Base-by-base conservation (phyloP, 129 eudicot genomes). In the Scalesia atractyloides region DNA sequence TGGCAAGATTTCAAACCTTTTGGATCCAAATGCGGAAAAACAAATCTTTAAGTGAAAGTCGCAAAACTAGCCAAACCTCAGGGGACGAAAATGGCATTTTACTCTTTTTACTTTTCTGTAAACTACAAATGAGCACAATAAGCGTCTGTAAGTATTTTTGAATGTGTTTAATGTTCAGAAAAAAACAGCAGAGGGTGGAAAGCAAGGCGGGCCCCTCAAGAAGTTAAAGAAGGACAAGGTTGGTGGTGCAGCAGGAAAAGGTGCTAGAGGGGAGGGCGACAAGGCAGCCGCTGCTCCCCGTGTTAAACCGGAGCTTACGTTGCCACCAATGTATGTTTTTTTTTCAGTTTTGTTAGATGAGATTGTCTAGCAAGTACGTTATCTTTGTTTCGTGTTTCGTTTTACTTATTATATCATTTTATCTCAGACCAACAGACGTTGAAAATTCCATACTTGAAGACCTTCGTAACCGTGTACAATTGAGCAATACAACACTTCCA, bases 381-480 rank as follows among this genome's bases (percentile, higher is more conserved):
- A 10, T 44, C 44, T 49, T 36, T 58, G 9, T 49, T 58, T 14
- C 16, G 9, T 69, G 5, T 69, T 77, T 48, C 34, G 9, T 68
- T 4, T 63, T 4, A 63, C 39, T 48, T 69, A 53, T 17, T 71
- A n/a, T 13, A n/a, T 15, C 41, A 17, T 43, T 41, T 0, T 61
- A 16, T 73, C 34, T 43, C 77, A 92, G 98, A 84, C 85, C 99
- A 36, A 61, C 76, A 48, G 99, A 90, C 81, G 97, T 94, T 58
- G 99, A 94, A 66, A 89, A 72, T 66, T 90, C 96, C 61, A 90
- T 94, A 77, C 89, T 94, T 50, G 99, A 94, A 43, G 99, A 94
- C 81, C 85, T 94, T 69, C 83, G 99, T 9, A 94, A 86, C 26
- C 99, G 99, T 77, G 97, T 90, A 33, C 99, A 94, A 69, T 81